Percentiles rank a stretch among this genome's conserved stretches.
Conservation (phyloP, 192 early-diverging fungal genomes). For the Mycoemilia scoparia region DNA sequence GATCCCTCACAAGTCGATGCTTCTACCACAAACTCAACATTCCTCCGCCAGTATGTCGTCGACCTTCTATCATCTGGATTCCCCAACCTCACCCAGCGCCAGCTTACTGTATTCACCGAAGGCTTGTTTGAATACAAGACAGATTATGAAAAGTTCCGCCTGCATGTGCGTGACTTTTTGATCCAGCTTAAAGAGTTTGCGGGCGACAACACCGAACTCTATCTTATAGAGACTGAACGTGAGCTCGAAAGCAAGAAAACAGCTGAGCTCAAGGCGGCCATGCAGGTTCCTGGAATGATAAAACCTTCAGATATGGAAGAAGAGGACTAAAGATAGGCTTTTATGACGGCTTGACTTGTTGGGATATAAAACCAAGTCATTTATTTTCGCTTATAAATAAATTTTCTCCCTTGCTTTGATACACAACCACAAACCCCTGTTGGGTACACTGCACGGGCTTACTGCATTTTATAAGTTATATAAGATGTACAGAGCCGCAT, state of each 20-base stretch:
- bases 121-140: constrained; percentile 74
- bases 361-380: too few relatives aligned
- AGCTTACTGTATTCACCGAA: constrained; percentile 72
- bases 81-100: constrained; percentile 70
- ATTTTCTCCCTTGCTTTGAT: too few relatives aligned
- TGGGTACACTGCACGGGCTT: too few relatives aligned
- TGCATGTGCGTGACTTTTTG: constrained; percentile 89
- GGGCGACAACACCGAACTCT: constrained; percentile 68
- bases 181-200: constrained; percentile 89
- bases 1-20: constrained; percentile 56
- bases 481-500: too few relatives aligned
- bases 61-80: constrained; percentile 74
- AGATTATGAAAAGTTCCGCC: constrained; percentile 72
- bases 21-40: constrained; percentile 59
- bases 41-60: constrained; percentile 66
- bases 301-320: constrained; percentile 71
- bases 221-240: constrained; percentile 76
- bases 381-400: too few relatives aligned
- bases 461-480: too few relatives aligned
- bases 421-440: too few relatives aligned
- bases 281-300: constrained; percentile 87
- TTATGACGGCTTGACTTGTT: too few relatives aligned
- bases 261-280: constrained; percentile 60
- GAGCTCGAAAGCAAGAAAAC: constrained; percentile 61
- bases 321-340: constrained; percentile 22